Conservation (phyloP, 768 basidiomycete genomes). For the Saitozyma podzolica region DNA sequence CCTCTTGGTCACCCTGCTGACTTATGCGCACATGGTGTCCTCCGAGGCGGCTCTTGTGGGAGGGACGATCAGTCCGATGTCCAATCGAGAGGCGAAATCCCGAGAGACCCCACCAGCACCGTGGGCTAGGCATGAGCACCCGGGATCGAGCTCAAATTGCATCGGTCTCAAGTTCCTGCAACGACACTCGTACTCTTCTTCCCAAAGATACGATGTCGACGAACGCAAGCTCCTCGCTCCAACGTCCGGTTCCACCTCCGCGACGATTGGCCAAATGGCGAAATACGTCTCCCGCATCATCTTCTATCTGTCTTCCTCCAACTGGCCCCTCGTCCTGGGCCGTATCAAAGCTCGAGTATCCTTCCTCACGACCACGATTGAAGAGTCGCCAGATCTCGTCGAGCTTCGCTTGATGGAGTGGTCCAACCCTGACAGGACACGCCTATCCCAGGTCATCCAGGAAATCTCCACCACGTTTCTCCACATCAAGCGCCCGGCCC, state of each 20-base stretch:
- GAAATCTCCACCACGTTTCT: slow-evolving; percentile 80
- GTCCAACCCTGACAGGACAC: slow-evolving; percentile 67
- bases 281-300: slow-evolving; percentile 62
- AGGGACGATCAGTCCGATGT: slow-evolving; percentile 23
- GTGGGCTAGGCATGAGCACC: slow-evolving; percentile 7
- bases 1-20: slow-evolving; percentile 75
- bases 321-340: slow-evolving; percentile 75
- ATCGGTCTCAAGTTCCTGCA: slow-evolving; percentile 19
- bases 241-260: slow-evolving; percentile 1
- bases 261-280: slow-evolving; percentile 32
- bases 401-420: slow-evolving; percentile 79
- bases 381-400: slow-evolving; percentile 65
- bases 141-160: slow-evolving; percentile 7
- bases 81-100: slow-evolving; percentile 14
- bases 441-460: slow-evolving; percentile 70
- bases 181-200: slow-evolving; percentile 26
- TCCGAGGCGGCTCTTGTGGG: slow-evolving; percentile 19
- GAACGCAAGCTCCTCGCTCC: background rate
- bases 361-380: slow-evolving; percentile 57
- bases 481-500: slow-evolving; percentile 74
- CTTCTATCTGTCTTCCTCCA: slow-evolving; percentile 81
- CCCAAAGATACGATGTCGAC: background rate
- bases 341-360: slow-evolving; percentile 71
- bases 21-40: slow-evolving; percentile 74
- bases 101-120: slow-evolving; percentile 16